Base-by-base conservation (phyloP, 495 filamentous ascomycete genomes). In the Cladorrhinum samala region DNA sequence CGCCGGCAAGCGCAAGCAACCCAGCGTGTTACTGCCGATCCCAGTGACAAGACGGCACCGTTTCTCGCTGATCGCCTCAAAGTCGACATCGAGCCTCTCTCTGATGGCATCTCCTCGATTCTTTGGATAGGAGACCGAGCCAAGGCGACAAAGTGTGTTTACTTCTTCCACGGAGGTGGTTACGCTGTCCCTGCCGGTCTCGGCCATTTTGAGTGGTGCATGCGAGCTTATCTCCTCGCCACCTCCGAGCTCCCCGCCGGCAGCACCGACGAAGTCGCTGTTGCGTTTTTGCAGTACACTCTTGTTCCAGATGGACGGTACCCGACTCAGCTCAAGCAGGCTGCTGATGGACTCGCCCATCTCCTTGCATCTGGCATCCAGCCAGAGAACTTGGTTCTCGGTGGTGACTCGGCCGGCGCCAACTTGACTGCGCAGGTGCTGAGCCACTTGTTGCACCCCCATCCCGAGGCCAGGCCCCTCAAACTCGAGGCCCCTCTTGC, bases 81-180 rank as follows among this genome's bases (percentile, higher is more conserved):
- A 3, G 9, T 45, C 17, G 45, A 61, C 47, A 50, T 55, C 17
- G 50, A 64, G 17, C 0, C 36, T 19, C 58, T 61, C 13, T 53
- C 58, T n/a, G 60, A 61, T 37, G 57, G 60, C 17, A 21, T n/a
- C 0, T 52, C 61, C 9, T 60, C 62, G 0, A 20, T 70, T 19
- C 43, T 67, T 19, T 70, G 68, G 68, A 37, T 70, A 37, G 68
- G 66, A 18, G 52, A 68, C 52, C 61, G 65, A 43, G 25, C 41
- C 33, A 43, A 21, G 13, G 66, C 68, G 7, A 57, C 49, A 9
- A 68, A 68, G 36, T 49, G 68, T 25, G 68, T 70, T n/a, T 55
- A 58, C 42, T 68, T 64, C 47, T 52, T 70, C 43, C 68, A 70
- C 50, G 68, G 68, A 11, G 68, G 68, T 23, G 68, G 64, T 4